Base-by-base conservation (phyloP, 1,139 yeast genomes). In the Suhomyces chickasaworum region DNA sequence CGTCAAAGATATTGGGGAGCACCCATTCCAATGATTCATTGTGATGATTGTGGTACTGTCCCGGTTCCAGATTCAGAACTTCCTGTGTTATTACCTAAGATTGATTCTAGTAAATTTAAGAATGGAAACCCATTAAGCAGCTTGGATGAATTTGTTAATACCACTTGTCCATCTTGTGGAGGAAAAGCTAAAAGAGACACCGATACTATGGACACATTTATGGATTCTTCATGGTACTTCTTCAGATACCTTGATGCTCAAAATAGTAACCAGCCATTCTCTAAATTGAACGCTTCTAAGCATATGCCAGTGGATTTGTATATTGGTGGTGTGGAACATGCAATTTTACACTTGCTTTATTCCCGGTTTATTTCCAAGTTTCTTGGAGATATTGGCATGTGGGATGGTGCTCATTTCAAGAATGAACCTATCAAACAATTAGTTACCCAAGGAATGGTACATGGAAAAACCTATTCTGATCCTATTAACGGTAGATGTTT, bases 1-100 rank as follows among this genome's bases (percentile, higher is more conserved):
- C 80, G 99, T 58, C 99, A 93, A 66, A 72, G 99, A 49, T 93
- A 87, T 63, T 93, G 99, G 99, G 99, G 99, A 23, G 95, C 98
- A 0, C 99, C 99, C 3, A 93, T 93, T 47, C 99, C 99, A 2
- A 89, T 93, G 31, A 73, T 93, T 20, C 95, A 93, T 57, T 93
- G 99, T 68, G 77, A 77, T 7, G 56, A 66, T 4, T 93, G 99
- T 73, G 99, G 99, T 1, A 70, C 84, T 0, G 96, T 89, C 1
- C 86, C 97, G 0, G 97, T 91, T 15, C 97, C 97, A 0, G 96
- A 87, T 39, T 69, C 79, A 5, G 83, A 91, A 20, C 73, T 93
- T 20, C 99, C 99, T 0, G 97, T 93, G 0, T 47, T 73, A 29
- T 74, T 91, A 25, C 97, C 98, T 0, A 71, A 78, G 22, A 73